Conservation (phyloP, 2,329 filamentous ascomycete species). For the Pestalotiopsis sp. region DNA sequence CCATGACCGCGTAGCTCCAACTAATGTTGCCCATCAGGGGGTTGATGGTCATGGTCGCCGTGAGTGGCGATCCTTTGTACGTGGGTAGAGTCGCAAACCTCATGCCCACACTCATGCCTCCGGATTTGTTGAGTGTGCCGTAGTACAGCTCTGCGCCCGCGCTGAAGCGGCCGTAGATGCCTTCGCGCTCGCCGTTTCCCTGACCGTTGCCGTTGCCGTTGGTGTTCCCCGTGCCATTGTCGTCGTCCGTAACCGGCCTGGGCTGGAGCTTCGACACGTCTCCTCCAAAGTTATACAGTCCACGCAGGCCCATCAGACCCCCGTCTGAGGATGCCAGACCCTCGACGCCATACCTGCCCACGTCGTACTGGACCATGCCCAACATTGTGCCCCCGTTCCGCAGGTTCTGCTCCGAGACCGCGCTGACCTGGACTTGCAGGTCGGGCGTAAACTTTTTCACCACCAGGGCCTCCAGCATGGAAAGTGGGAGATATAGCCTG, state of each 20-base stretch:
- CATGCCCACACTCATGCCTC: slow-evolving; percentile 85
- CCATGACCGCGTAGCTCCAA: slow-evolving; percentile 88
- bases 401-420: slow-evolving; percentile 72
- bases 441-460: slow-evolving; percentile 77
- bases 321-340: slow-evolving; percentile 93
- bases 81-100: slow-evolving; percentile 86
- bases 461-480: slow-evolving; percentile 84
- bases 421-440: slow-evolving; percentile 78
- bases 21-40: slow-evolving; percentile 93
- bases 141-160: slow-evolving; percentile 95
- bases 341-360: slow-evolving; percentile 85
- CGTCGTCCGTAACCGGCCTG: slow-evolving; percentile 18
- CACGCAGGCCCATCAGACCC: slow-evolving; percentile 82
- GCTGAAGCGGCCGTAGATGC: slow-evolving; percentile 80
- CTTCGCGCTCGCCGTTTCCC: slow-evolving; percentile 51
- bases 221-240: slow-evolving; percentile 10
- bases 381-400: slow-evolving; percentile 78
- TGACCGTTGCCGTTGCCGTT: slow-evolving; percentile 24
- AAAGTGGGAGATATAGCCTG: slow-evolving; percentile 80
- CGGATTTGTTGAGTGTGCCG: slow-evolving; percentile 90
- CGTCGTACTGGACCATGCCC: slow-evolving; percentile 78
- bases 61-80: slow-evolving; percentile 85
- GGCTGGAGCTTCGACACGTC: slow-evolving; percentile 52
- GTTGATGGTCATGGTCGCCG: slow-evolving; percentile 90
- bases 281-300: slow-evolving; percentile 91